Conservation (phyloP, 2,329 filamentous ascomycete genomes). For the Fusarium sp. region DNA sequence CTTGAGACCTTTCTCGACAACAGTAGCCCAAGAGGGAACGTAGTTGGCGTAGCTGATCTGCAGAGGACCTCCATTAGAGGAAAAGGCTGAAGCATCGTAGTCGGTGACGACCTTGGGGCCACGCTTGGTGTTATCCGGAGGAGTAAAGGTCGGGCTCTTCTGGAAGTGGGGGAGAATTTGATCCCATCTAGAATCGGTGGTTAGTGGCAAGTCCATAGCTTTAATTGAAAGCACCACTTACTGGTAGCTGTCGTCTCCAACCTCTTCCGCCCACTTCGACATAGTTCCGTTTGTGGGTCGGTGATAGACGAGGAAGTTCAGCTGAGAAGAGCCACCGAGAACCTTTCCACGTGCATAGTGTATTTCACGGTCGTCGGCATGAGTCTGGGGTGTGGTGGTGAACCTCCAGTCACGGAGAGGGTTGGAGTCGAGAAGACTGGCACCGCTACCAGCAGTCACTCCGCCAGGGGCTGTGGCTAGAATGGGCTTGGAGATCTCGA, state of each 20-base stretch:
- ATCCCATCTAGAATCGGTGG: conserved; percentile 20
- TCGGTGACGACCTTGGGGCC: conserved; percentile 43
- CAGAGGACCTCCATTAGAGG: conserved; percentile 41
- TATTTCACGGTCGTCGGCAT: conserved; percentile 46
- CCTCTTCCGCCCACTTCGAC: conserved; percentile 48
- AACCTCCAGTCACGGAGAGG: conserved; percentile 50
- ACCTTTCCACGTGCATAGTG: conserved; percentile 57
- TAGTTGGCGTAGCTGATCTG: conserved; percentile 50
- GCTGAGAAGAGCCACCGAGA: conserved; percentile 57
- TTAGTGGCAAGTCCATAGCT: accelerated
- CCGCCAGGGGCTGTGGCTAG: conserved; percentile 45
- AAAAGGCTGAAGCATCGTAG: conserved; percentile 50
- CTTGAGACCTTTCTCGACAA: conserved; percentile 46
- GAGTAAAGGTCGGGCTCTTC: conserved; percentile 47
- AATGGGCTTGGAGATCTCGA: conserved; percentile 52
- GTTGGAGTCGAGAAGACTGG: conserved; percentile 37
- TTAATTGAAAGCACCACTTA: not conserved
- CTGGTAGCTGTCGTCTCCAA: conserved; percentile 50
- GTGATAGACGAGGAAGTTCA: conserved; percentile 56
- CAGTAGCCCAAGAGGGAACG: conserved; percentile 41
- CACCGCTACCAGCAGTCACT: conserved; percentile 43
- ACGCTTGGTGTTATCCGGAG: conserved; percentile 41
- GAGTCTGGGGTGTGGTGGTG: conserved; percentile 48
- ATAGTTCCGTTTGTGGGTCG: conserved; percentile 53
- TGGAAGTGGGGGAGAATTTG: conserved; percentile 50